Conservation (phyloP, 2,329 filamentous ascomycete species). For the Lasiodiplodia theobromae region DNA sequence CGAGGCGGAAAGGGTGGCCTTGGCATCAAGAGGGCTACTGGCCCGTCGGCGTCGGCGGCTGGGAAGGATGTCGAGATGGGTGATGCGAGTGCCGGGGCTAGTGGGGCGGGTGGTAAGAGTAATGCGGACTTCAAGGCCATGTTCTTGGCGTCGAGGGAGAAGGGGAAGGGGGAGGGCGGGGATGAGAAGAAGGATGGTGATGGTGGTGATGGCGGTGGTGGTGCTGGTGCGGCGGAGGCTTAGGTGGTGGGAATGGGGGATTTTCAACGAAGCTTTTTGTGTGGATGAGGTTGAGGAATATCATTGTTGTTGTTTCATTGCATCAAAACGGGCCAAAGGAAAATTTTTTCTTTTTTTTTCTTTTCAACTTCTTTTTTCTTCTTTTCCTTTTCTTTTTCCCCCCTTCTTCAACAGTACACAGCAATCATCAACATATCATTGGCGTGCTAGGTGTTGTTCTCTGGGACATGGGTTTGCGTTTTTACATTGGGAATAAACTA, state of each 20-base stretch:
- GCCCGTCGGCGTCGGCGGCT: background rate
- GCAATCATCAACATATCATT: conserved; percentile 4
- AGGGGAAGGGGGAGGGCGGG: background rate
- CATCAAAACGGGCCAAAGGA: conserved; percentile 1
- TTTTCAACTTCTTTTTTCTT: too few relatives aligned
- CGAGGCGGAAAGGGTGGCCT: conserved; percentile 22
- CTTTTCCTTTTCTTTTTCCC: too few relatives aligned
- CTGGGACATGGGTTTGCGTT: background rate
- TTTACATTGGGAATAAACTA: background rate
- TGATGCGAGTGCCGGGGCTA: background rate
- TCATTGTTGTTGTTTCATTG: background rate
- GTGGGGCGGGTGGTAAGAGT: conserved; percentile 2
- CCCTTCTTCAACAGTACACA: background rate
- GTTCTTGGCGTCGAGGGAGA: conserved; percentile 15
- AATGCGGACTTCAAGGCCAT: conserved; percentile 26
- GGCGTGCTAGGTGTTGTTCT: conserved; percentile 8
- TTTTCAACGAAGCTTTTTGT: background rate
- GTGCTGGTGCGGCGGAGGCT: background rate
- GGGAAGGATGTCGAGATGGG: conserved; percentile 24
- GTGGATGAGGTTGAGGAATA: background rate
- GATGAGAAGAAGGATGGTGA: background rate
- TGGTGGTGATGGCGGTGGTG: background rate
- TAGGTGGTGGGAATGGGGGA: background rate
- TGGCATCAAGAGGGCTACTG: conserved; percentile 3
- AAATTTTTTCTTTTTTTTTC: background rate